Evolutionary conservation across 208 protist species (phyloP), one percentile per base, ranked within the genome.

Genomic region (Trypanosoma theileri): DNA sequence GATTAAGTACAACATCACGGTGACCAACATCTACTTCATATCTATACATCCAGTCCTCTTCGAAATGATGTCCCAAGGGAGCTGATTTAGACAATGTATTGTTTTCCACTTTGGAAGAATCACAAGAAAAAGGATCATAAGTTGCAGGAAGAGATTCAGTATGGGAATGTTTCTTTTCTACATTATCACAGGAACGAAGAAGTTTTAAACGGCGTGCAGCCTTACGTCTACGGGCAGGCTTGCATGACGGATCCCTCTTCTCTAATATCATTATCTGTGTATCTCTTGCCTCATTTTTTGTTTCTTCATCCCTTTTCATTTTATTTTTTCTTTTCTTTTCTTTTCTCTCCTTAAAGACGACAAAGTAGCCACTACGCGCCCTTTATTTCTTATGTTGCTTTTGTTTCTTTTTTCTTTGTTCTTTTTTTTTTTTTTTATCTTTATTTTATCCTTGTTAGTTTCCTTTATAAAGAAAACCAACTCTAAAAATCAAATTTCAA

Each of bases 1-100:
- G 60, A 53, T 67, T 19, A 0, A 70, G n/a, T 12, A 67, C 69
- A 14, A 66, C 46, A 13, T 55, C 41, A 7, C 42, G 13, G 6
- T n/a, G 28, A 17, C 31, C 58, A 28, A 4, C 55, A 0, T 41
- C 46, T 31, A 42, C 28, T 12, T 35, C 51, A 22, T 41, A 4
- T 31, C 24, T 8, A 52, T 40, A 17, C n/a, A 1, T 28, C 13
- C 26, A n/a, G 8, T 45, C 28, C n/a, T 28, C 24, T 17, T 44
- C 31, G 45, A 66, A 45, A 16, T 45, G 44, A 11, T 26, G 16
- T 16, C 21, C 19, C 17, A 45, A 1, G 17, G 61, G 45, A 22
- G 26, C 17, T 0, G 24, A 65, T 31, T 35, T 42, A 21, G 53
- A 3, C 53, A 58, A 12, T 4, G 9, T n/a, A 11, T 21, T 14